Evolutionary conservation across 139 green algal genomes (phyloP), one percentile per base, ranked within the genome.

Genomic region (Chlorella sp.): DNA sequence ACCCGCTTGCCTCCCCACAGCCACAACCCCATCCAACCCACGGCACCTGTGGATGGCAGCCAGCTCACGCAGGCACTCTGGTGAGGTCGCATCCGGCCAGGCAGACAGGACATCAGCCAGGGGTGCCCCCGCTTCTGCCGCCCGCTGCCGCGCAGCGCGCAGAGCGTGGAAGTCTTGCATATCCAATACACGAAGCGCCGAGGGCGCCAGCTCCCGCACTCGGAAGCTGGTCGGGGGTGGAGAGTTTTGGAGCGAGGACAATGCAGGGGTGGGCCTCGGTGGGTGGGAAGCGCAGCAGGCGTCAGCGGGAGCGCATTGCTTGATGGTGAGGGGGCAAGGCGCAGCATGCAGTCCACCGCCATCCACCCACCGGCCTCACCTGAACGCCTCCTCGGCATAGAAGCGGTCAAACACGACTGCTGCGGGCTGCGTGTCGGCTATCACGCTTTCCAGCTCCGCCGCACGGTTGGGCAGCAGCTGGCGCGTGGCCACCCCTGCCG

Each of bases 81-180:
- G 60, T 4, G 78, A 84, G 17, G 28, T 21, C 34, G 91, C 86
- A 60, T 78, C 25, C 20, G 92, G 92, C 21, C 51, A 74, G 55
- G 30, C 36, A 11, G 70, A 60, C 68, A 93, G 30, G 51, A 89
- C 73, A 9, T 85, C 87, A 6, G 13, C 21, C 36, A 88, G 51
- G 4, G 80, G 55, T 0, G 78, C 82, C 12, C 81, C 82, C 20
- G 55, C 18, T 26, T 63, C 34, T 16, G 80, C 79, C 26, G 74
- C 21, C 36, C 0, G 36, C 81, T 89, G 78, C 38, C 87, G 81
- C 6, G 32, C 78, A 56, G 69, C 55, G 34, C 89, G 80, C n/a
- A 95, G 75, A 26, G 82, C 86, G 72, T 94, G 90, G 30, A 92
- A 70, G 80, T 95, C 92, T 74, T 95, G 92, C 88, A 93, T 94